Conservation (phyloP, 129 eudicot species). For the Deinandra increscens region DNA sequence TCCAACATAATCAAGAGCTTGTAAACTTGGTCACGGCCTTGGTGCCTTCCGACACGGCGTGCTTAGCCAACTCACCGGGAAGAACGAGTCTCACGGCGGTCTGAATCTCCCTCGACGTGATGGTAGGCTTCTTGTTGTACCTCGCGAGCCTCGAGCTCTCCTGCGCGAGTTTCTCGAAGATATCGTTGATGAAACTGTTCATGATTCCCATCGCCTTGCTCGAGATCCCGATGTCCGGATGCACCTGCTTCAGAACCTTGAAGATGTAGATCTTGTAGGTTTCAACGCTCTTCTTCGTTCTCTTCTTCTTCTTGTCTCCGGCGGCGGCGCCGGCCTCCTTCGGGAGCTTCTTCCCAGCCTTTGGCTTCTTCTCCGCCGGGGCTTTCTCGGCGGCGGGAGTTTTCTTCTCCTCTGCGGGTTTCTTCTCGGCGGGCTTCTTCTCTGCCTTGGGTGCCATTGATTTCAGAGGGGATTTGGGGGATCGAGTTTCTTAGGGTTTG, state of each 20-base stretch:
- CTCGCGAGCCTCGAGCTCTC: slow-evolving; percentile 43
- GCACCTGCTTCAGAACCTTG: slow-evolving; percentile 48
- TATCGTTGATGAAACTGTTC: slow-evolving; percentile 49
- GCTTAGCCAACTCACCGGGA: slow-evolving; percentile 47
- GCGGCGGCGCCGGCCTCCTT: slow-evolving; percentile 36
- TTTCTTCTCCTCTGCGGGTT: slow-evolving; percentile 52
- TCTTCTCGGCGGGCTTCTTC: slow-evolving; percentile 67
- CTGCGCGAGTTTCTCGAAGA: slow-evolving; percentile 44
- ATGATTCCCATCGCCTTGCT: slow-evolving; percentile 52
- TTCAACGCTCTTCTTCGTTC: slow-evolving; percentile 43
- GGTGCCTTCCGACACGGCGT: slow-evolving; percentile 41
- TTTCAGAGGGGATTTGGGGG: background rate
- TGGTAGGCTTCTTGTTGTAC: slow-evolving; percentile 48
- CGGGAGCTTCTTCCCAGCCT: slow-evolving; percentile 41
- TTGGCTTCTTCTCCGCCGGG: slow-evolving; percentile 43
- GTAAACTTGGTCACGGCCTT: slow-evolving; percentile 40
- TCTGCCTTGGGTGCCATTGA: slow-evolving; percentile 65
- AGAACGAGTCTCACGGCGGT: slow-evolving; percentile 41
- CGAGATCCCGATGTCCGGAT: slow-evolving; percentile 43
- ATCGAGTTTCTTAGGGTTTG: background rate
- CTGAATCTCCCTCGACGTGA: slow-evolving; percentile 41
- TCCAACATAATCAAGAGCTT: slow-evolving; percentile 9
- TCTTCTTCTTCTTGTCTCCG: slow-evolving; percentile 50
- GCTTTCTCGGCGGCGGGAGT: slow-evolving; percentile 35
- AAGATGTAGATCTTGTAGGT: slow-evolving; percentile 65